Percentiles rank a stretch among this genome's conserved stretches.
phyloP scores from a whole-genome alignment of 805 yeast genomes.

The Wickerhamiella lipophila region DNA sequence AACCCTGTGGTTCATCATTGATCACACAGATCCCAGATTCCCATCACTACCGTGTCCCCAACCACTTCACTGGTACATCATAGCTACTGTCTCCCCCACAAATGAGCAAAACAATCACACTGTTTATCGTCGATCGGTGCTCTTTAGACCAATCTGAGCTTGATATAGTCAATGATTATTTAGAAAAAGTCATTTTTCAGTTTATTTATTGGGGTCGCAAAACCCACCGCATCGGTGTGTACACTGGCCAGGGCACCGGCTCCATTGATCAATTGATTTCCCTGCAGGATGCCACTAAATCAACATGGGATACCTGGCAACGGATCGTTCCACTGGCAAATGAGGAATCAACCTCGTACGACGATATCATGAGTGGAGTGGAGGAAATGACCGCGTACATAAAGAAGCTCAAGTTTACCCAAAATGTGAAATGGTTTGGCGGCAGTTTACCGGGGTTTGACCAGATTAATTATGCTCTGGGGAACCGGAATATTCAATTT shows the following conservation, averaged over 20 bases:
- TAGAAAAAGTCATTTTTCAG: conserved; percentile 5
- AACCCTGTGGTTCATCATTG: no score
- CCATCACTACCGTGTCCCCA: no score
- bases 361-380: conserved; percentile 8
- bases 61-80: neutral
- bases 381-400: conserved; percentile 17
- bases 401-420: conserved; percentile 13
- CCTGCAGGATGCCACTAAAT: neutral
- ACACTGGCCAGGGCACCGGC: conserved; percentile 4
- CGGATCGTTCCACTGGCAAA: neutral
- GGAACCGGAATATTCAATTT: neutral
- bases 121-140: neutral
- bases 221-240: conserved; percentile 12
- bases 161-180: conserved; percentile 2
- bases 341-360: neutral
- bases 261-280: neutral
- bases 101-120: conserved; percentile 6
- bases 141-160: neutral
- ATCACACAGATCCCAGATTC: no score
- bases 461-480: conserved; percentile 10
- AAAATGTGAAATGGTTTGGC: neutral
- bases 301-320: neutral
- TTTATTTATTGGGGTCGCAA: conserved; percentile 12
- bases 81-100: neutral
- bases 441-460: conserved; percentile 13